Percentiles rank a stretch among this genome's conserved stretches.
phyloP scores from a whole-genome alignment of 192 early-diverging fungal species.

The Backusella morwellensis region DNA sequence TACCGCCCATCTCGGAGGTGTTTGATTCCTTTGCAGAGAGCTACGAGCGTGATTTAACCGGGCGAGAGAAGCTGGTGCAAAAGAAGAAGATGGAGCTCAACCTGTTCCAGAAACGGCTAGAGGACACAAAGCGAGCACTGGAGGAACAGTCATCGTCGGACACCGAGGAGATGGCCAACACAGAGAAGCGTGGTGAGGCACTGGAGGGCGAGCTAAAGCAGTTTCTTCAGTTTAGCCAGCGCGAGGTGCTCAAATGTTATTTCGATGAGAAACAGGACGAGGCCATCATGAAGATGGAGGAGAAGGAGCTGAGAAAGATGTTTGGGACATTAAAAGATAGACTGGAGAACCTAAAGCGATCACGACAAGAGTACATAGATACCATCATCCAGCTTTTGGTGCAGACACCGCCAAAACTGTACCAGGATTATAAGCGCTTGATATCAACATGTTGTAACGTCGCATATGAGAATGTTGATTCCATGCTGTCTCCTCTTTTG shows the following conservation, averaged over 20 bases:
- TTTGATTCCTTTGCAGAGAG: slow-evolving; percentile 44
- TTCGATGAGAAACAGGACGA: slow-evolving; percentile 25
- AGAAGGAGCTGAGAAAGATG: slow-evolving; percentile 37
- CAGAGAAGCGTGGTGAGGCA: slow-evolving; percentile 28
- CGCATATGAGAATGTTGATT: slow-evolving; percentile 58
- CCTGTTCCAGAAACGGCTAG: slow-evolving; percentile 27
- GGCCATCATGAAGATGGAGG: slow-evolving; percentile 4
- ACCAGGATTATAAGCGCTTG: slow-evolving; percentile 63
- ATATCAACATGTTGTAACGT: slow-evolving; percentile 69
- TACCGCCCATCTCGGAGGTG: slow-evolving; percentile 39
- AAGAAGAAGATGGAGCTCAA: slow-evolving; percentile 36
- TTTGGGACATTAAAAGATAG: slow-evolving; percentile 18
- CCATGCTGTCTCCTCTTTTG: slow-evolving; percentile 55
- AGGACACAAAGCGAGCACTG: slow-evolving; percentile 26
- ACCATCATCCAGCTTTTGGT: slow-evolving; percentile 44
- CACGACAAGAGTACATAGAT: slow-evolving; percentile 33
- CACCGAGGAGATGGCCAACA: slow-evolving; percentile 21
- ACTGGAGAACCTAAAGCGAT: slow-evolving; percentile 22
- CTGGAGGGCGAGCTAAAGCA: slow-evolving; percentile 30
- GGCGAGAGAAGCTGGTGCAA: slow-evolving; percentile 43
- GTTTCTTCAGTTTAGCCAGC: slow-evolving; percentile 34
- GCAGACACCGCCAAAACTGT: slow-evolving; percentile 37
- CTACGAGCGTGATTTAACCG: slow-evolving; percentile 42
- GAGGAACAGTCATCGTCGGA: slow-evolving; percentile 28
- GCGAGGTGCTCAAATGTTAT: slow-evolving; percentile 27